phyloP scores from a whole-genome alignment of 768 basidiomycete species.

The Scleroderma citrinum region DNA sequence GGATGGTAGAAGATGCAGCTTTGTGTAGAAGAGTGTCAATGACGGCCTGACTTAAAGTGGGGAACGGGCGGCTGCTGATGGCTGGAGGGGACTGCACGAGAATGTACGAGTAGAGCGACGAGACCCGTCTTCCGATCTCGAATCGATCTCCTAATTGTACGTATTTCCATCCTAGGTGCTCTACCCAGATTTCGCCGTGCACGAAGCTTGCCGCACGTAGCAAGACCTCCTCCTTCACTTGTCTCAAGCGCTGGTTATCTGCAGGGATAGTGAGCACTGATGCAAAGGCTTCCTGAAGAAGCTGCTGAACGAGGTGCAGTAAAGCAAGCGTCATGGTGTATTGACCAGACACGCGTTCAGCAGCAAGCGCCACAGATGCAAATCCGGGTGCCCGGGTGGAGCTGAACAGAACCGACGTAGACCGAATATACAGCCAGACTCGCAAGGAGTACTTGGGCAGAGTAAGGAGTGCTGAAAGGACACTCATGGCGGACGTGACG shows the following conservation, averaged over 20 bases:
- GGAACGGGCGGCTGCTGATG: constrained; percentile 51
- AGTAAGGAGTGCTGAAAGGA: constrained; percentile 71
- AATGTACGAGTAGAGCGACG: constrained; percentile 61
- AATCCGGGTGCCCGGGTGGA: constrained; percentile 49
- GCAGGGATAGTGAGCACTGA: constrained; percentile 43
- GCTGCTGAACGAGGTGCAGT: constrained; percentile 66
- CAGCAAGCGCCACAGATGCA: constrained; percentile 59
- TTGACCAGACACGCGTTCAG: constrained; percentile 64
- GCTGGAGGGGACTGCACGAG: constrained; percentile 56
- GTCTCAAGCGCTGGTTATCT: constrained; percentile 54
- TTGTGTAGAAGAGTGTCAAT: constrained; percentile 68
- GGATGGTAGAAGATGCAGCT: constrained; percentile 74
- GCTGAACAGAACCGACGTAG: constrained; percentile 72
- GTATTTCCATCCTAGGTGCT: constrained; percentile 84
- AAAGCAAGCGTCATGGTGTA: constrained; percentile 82
- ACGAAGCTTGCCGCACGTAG: constrained; percentile 72
- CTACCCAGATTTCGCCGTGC: constrained; percentile 85
- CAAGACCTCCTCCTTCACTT: constrained; percentile 80
- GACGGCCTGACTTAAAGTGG: constrained; percentile 54
- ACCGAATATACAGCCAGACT: constrained; percentile 85
- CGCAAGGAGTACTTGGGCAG: constrained; percentile 71
- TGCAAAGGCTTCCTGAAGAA: constrained; percentile 67
- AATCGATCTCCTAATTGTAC: constrained; percentile 74
- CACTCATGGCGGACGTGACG: constrained; percentile 76
- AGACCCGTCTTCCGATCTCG: constrained; percentile 68